Evolutionary conservation across 2,329 filamentous ascomycete species (phyloP).

Genomic region (Cladosporium austrohemisphaericum): DNA sequence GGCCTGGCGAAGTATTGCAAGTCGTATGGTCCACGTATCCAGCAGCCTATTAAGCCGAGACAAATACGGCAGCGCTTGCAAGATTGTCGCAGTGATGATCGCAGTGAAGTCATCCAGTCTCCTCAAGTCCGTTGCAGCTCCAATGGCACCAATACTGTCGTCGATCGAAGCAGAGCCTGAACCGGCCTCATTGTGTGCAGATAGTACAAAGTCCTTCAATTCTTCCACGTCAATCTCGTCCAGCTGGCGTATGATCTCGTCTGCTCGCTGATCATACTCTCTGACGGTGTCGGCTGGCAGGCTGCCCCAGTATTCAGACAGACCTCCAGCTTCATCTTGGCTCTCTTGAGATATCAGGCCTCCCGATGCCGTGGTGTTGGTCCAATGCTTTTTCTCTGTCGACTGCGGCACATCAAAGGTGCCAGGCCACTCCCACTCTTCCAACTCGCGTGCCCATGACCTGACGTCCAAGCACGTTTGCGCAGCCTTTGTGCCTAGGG

Average conservation of each 20-base stretch:
- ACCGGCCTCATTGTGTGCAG: slow-evolving; percentile 60
- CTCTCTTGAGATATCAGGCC: background rate
- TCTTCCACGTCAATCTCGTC: slow-evolving; percentile 74
- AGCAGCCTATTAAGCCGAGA: slow-evolving; percentile 71
- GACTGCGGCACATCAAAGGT: slow-evolving; percentile 41
- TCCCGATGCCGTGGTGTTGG: slow-evolving; percentile 18
- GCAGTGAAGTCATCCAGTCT: slow-evolving; percentile 82
- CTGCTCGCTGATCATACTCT: slow-evolving; percentile 67
- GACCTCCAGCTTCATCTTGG: slow-evolving; percentile 23
- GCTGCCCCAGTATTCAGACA: slow-evolving; percentile 63
- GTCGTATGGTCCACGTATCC: slow-evolving; percentile 70
- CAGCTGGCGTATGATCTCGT: slow-evolving; percentile 67
- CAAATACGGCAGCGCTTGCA: slow-evolving; percentile 82
- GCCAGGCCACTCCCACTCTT: slow-evolving; percentile 57
- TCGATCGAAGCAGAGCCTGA: slow-evolving; percentile 11
- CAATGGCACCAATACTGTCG: slow-evolving; percentile 22
- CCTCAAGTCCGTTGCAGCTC: slow-evolving; percentile 25
- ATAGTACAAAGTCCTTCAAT: slow-evolving; percentile 81
- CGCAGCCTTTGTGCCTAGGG: slow-evolving; percentile 60
- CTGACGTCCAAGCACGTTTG: slow-evolving; percentile 67
- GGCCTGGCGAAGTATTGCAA: slow-evolving; percentile 70
- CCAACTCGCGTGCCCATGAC: slow-evolving; percentile 71
- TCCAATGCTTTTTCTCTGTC: slow-evolving; percentile 25
- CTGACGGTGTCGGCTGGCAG: slow-evolving; percentile 62
- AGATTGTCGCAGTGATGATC: slow-evolving; percentile 81